Conservation (phyloP, 202 grass and related monocot genomes). For the Schoenoplectus triqueter region DNA sequence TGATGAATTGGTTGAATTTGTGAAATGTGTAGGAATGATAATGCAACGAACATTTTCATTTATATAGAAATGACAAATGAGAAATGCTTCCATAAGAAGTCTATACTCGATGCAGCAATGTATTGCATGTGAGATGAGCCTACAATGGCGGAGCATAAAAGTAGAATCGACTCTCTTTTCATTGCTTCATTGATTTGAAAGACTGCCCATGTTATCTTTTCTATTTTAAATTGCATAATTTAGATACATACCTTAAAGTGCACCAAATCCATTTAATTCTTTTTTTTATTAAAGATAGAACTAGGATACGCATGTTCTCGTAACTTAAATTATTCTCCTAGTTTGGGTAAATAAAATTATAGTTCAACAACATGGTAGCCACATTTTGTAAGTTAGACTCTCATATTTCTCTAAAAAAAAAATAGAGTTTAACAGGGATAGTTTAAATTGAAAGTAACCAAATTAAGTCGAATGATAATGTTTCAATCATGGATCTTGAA, state of each 20-base stretch:
- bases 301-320: no score
- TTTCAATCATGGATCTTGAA: no score
- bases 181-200: constrained; percentile 38
- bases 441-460: no score
- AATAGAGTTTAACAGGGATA: neutral
- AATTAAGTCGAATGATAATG: no score
- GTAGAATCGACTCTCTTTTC: constrained; percentile 6
- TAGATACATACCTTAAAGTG: constrained; percentile 19
- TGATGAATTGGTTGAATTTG: constrained; percentile 26
- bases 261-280: neutral
- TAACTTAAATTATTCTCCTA: no score
- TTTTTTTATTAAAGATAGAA: constrained; percentile 12
- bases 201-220: constrained; percentile 29
- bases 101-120: constrained; percentile 30
- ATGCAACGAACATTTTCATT: constrained; percentile 18
- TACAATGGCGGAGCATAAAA: constrained; percentile 20
- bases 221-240: constrained; percentile 17
- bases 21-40: constrained; percentile 25
- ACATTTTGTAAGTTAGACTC: neutral
- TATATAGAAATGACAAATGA: constrained; percentile 24
- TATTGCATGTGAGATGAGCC: constrained; percentile 37
- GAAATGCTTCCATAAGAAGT: constrained; percentile 29
- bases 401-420: neutral
- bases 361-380: no score
- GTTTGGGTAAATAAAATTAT: no score